These are phyloP conservation scores for Neofusicoccum sp. DNA, from an alignment of 2,329 filamentous ascomycete species.

Conservation along the genomic window DNA sequence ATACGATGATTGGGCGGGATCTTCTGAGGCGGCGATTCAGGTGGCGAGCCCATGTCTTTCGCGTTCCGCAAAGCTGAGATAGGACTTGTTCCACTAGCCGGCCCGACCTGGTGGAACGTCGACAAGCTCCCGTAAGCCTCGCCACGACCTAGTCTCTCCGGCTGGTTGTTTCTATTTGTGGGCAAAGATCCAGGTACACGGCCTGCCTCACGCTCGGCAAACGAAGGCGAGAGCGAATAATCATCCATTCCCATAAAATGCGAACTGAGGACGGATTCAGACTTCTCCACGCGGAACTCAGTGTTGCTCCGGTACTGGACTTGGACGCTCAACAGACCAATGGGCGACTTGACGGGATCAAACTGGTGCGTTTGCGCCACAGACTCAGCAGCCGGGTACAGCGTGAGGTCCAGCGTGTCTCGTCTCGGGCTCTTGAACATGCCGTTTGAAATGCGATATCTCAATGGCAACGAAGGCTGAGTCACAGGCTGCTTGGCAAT, in stretches of 20 bases:
- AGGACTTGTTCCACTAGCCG: conserved; percentile 77
- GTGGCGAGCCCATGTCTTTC: conserved; percentile 53
- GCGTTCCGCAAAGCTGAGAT: conserved; percentile 79
- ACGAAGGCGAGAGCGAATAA: conserved; percentile 79
- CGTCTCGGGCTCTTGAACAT: conserved; percentile 55
- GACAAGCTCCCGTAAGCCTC: conserved; percentile 89
- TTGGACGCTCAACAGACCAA: conserved; percentile 78
- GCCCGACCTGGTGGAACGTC: conserved; percentile 80
- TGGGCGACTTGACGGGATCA: conserved; percentile 81
- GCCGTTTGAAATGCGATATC: conserved; percentile 75
- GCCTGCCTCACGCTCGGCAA: conserved; percentile 53
- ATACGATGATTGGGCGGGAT: conserved; percentile 49
- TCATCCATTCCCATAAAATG: conserved; percentile 92
- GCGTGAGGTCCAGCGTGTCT: conserved; percentile 72
- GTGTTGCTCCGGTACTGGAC: conserved; percentile 87
- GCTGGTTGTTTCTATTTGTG: conserved; percentile 54
- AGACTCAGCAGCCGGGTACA: conserved; percentile 57
- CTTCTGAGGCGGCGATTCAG: conserved; percentile 54
- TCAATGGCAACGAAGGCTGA: conserved; percentile 68
- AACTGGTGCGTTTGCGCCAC: conserved; percentile 78
- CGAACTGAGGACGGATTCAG: conserved; percentile 87
- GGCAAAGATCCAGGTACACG: conserved; percentile 76
- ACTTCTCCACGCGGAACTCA: conserved; percentile 88
- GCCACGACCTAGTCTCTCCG: conserved; percentile 62
- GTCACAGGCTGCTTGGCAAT: conserved; percentile 69